Percentiles rank a stretch among this genome's conserved stretches.
phyloP scores from a whole-genome alignment of 2,329 filamentous ascomycete species.

The Gyromitra esculenta region DNA sequence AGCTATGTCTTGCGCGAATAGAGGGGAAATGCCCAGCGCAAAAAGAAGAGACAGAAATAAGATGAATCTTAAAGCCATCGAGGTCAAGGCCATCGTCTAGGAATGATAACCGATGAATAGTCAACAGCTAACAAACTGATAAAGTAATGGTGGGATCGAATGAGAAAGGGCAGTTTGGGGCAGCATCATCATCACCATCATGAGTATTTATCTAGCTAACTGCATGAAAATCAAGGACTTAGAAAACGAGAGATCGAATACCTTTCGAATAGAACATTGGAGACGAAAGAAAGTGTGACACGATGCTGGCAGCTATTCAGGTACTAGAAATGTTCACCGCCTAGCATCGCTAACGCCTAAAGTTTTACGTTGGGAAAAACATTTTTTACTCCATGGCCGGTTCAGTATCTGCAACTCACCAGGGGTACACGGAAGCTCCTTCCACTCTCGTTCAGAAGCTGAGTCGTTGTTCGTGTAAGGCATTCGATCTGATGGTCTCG shows the following conservation, averaged over 20 bases:
- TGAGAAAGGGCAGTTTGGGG: not conserved
- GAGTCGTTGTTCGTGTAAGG: not conserved
- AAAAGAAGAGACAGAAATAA: constrained; percentile 12
- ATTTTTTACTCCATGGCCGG: constrained; percentile 2
- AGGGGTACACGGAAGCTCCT: not conserved
- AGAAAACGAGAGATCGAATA: not conserved
- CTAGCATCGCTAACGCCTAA: not conserved
- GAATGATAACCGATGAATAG: not conserved
- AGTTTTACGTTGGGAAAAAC: constrained; percentile 7
- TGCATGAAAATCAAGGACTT: not conserved
- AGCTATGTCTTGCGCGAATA: constrained; percentile 9
- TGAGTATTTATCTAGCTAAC: constrained; percentile 25
- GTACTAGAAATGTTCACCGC: constrained; percentile 13
- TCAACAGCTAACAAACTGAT: not conserved
- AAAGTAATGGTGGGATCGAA: not conserved
- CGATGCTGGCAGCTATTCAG: constrained; percentile 28
- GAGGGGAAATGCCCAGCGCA: not conserved
- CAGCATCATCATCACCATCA: not conserved
- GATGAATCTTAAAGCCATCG: constrained; percentile 14
- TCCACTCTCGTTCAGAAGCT: constrained; percentile 7
- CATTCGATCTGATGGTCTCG: constrained; percentile 17
- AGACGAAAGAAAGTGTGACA: constrained; percentile 31
- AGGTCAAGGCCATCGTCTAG: not conserved
- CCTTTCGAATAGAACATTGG: not conserved
- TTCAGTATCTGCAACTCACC: constrained; percentile 13